A percentile compares a stretch with the other conserved stretches of the same genome.
phyloP scores from a whole-genome alignment of 176 grass and related monocot species.

The Avena sativa region DNA sequence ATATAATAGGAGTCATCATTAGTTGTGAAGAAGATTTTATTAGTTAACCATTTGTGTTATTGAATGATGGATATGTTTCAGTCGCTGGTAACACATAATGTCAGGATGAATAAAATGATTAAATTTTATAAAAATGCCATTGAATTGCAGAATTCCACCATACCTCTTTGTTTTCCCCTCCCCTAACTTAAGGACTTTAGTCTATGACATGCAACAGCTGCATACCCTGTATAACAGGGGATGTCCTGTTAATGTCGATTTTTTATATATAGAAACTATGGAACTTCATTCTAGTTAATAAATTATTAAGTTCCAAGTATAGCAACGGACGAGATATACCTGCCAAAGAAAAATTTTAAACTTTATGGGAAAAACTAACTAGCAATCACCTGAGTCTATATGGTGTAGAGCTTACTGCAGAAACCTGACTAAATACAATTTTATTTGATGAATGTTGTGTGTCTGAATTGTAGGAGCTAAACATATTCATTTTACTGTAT shows the following conservation, averaged over 20 bases:
- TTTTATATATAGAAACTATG: background rate
- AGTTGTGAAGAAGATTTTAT: background rate
- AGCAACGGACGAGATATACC: background rate
- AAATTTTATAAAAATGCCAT: background rate
- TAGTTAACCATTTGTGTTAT: background rate
- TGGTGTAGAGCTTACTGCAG: background rate
- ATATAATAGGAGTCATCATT: background rate
- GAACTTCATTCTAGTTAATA: background rate
- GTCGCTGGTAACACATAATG: background rate
- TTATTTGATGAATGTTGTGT: background rate
- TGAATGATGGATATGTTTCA: background rate
- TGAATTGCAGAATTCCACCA: background rate
- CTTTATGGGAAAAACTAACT: background rate
- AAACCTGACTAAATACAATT: conserved; percentile 1
- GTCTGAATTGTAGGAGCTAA: background rate
- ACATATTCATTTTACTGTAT: background rate
- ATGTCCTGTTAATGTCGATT: background rate
- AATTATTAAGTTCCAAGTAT: background rate
- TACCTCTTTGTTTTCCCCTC: background rate
- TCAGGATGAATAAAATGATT: background rate
- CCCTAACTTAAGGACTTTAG: background rate
- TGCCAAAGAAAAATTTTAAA: background rate
- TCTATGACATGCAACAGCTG: background rate
- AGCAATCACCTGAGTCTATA: background rate
- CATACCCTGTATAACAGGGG: background rate